Conservation (phyloP, 2,329 filamentous ascomycete genomes). For the Peltaster fructicola region DNA sequence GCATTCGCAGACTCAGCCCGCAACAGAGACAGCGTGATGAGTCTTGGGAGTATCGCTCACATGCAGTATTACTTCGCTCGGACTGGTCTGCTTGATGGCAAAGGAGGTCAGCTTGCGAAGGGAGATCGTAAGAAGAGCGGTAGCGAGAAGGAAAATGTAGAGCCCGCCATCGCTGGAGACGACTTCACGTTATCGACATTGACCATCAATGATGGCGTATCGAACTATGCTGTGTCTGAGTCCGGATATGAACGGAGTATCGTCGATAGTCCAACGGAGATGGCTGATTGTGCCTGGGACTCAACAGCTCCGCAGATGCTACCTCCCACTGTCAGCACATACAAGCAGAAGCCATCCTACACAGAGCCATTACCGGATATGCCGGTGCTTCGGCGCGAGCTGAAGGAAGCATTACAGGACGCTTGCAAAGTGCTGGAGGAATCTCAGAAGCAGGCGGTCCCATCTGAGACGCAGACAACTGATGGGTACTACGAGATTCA, state of each 20-base stretch:
- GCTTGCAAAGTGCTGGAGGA: constrained; percentile 51
- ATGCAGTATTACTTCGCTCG: constrained; percentile 96
- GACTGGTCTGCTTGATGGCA: constrained; percentile 82
- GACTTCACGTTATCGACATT: constrained; percentile 11
- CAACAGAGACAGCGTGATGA: constrained; percentile 88
- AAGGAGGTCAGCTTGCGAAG: constrained; percentile 69
- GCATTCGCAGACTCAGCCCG: constrained; percentile 81
- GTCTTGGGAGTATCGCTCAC: constrained; percentile 88
- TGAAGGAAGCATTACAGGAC: constrained; percentile 50
- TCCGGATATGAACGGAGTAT: constrained; percentile 19
- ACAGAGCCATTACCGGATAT: constrained; percentile 73
- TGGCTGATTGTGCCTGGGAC: constrained; percentile 22
- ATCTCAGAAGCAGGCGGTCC: constrained; percentile 20
- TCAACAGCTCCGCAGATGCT: constrained; percentile 56
- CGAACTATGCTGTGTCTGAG: constrained; percentile 15
- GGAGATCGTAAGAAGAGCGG: constrained; percentile 36
- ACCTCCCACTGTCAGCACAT: constrained; percentile 93
- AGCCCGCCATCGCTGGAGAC: constrained; percentile 9
- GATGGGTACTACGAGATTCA: constrained; percentile 73
- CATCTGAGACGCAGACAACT: constrained; percentile 7
- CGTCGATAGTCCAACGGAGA: constrained; percentile 36
- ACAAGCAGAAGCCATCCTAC: constrained; percentile 67
- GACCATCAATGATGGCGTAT: constrained; percentile 11
- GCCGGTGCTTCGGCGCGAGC: constrained; percentile 53
- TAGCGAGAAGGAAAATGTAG: constrained; percentile 15